Evolutionary conservation across 192 early-diverging fungal genomes (phyloP), one percentile per base, ranked within the genome.

Genomic region (Coemansia sp.): DNA sequence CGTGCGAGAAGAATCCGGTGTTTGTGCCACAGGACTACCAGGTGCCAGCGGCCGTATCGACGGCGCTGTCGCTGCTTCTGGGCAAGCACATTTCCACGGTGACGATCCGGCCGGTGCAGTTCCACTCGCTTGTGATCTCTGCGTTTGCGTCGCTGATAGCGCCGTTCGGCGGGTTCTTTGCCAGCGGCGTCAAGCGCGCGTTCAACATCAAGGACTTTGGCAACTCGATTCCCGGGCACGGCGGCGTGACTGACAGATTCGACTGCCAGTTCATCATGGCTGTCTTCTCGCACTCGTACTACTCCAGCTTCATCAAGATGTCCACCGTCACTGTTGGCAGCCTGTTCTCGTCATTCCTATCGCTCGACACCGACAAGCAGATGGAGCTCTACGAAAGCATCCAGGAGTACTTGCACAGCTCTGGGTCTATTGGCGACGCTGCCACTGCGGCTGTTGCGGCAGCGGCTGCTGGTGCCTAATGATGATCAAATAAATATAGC

Each of bases 261-360:
- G 95, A 99, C 73, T 99, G 97, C 73, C 97, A 99, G 85, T 95
- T 99, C 72, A 78, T 99, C 60, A 98, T 97, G 95, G 94, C 91
- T 2, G 79, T 93, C 36, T 97, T 98, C 73, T 91, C 94, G 41
- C 91, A 90, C 73, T 89, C 96, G 71, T 97, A 98, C 75, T 94
- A 91, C 69, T 84, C 88, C 62, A 92, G 89, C 60, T 98, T 98
- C 58, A 89, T 93, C 68, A 92, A 92, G 81, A 86, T 90, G 39
- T 75, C 72, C 16, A 72, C 75, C 7, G 66, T 83, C 26, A 80
- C 73, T 7, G 81, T 78, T 0, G 72, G 72, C 65, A 49, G 59
- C 21, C 60, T 86, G 66, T 75, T 86, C 34, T 72, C 68, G 57
- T 74, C 78, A 44, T 76, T 86, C 46, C 45, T 76, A 41, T 69